Base-by-base conservation (phyloP, 176 grass and related monocot species). In the Rhynchospora breviuscula region DNA sequence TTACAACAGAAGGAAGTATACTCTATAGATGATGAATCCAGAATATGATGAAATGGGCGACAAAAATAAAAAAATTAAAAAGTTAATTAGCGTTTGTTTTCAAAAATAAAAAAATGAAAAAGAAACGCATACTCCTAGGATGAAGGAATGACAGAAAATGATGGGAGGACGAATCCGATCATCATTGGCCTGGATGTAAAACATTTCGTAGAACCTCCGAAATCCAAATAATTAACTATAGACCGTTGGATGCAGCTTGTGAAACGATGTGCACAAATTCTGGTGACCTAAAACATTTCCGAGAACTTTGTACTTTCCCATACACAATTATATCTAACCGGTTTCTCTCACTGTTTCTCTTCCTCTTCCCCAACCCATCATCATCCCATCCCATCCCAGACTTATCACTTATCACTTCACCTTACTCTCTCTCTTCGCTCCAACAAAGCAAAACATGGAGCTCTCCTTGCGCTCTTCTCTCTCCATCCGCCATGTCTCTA, bases 381-480 rank as follows among this genome's bases (percentile, higher is more conserved):
- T 75, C 70, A 48, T n/a, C 40, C 15, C 35, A 70, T 75, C 70
- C 58, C 78, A 84, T 29, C 26, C 62, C 75, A 67, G 1, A 29
- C 26, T 29, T 29, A 29, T 29, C 74, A 78, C 85, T 79, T 82
- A 69, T 76, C 78, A 83, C 77, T 4, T 82, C 60, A 18, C 2
- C 51, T 18, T 4, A 33, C 79, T 79, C 65, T 47, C 68, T 79
- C 69, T 0, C 12, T 23, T 22, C 58, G 22, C 85, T 63, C 44
- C 46, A 40, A 60, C 59, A 5, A 40, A 40, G 29, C 63, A 12
- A 70, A 49, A 22, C 29, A 80, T 83, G 67, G 61, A 45, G 85
- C 65, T 52, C 69, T 52, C 62, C 85, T 92, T 90, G 92, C 87
- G 90, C 80, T 91, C 33, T 46, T 90, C 73, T 86, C 80, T 21